These are phyloP conservation scores for Didymella glomerata DNA, from an alignment of 2,329 filamentous ascomycete genomes.

Conservation along the genomic window DNA sequence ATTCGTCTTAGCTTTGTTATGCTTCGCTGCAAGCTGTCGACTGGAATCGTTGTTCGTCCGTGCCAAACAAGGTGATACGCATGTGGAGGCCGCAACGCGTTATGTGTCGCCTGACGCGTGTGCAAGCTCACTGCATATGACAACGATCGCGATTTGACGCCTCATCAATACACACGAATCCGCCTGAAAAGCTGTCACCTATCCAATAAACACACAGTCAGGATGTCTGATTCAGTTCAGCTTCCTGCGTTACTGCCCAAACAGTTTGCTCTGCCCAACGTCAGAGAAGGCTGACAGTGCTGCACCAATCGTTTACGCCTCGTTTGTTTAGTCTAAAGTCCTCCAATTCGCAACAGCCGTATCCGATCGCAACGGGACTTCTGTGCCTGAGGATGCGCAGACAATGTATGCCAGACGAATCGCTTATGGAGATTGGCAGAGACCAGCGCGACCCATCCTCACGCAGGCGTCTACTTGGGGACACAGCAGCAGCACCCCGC, in stretches of 20 bases:
- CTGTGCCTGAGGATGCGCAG: constrained; percentile 1
- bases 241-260: constrained; percentile 29
- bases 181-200: neutral
- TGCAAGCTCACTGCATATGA: neutral
- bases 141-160: neutral
- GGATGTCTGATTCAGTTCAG: neutral
- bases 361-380: neutral
- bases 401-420: neutral
- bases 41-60: too few species aligned
- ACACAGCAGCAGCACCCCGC: neutral
- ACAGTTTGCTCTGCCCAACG: constrained; percentile 26
- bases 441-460: neutral
- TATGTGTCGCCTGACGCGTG: constrained; percentile 1
- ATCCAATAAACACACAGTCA: neutral
- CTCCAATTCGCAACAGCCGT: constrained; percentile 18
- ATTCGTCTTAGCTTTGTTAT: neutral
- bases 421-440: neutral
- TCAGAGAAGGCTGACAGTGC: constrained; percentile 28
- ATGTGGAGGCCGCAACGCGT: neutral
- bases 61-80: neutral
- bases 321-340: constrained; percentile 21
- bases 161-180: neutral
- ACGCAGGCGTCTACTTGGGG: neutral
- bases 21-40: neutral
- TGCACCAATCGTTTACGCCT: constrained; percentile 37